Evolutionary conservation across 345 rosid species (phyloP).

Genomic region (Moricandia arvensis): DNA sequence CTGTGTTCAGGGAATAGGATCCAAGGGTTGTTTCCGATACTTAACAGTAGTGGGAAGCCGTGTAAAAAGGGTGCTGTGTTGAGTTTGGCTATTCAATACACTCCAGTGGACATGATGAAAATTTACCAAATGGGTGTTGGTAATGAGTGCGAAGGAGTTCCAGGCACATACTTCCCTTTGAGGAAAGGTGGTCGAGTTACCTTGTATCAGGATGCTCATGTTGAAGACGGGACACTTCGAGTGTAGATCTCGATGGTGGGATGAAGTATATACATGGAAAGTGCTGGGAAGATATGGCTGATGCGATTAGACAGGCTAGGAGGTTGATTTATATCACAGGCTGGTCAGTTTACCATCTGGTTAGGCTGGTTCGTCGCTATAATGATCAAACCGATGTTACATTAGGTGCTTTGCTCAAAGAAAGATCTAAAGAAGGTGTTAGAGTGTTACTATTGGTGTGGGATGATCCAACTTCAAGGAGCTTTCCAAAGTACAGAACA

Average conservation of each 20-base stretch:
- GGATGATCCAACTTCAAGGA: slow-evolving; percentile 93
- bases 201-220: slow-evolving; percentile 91
- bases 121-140: slow-evolving; percentile 62
- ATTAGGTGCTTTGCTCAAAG: slow-evolving; percentile 74
- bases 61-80: slow-evolving; percentile 69
- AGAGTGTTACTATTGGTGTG: slow-evolving; percentile 85
- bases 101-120: slow-evolving; percentile 49
- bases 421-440: slow-evolving; percentile 90
- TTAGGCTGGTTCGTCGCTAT: slow-evolving; percentile 60
- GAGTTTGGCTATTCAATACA: slow-evolving; percentile 64
- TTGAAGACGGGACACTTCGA: slow-evolving; percentile 52
- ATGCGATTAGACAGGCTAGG: slow-evolving; percentile 72
- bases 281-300: slow-evolving; percentile 76
- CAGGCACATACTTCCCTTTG: slow-evolving; percentile 80
- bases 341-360: slow-evolving; percentile 73
- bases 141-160: slow-evolving; percentile 60
- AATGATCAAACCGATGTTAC: slow-evolving; percentile 38
- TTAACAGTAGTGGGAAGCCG: slow-evolving; percentile 59
- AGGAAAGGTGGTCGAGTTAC: slow-evolving; percentile 77
- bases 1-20: slow-evolving; percentile 47
- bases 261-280: slow-evolving; percentile 49
- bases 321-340: slow-evolving; percentile 81
- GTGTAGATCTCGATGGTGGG: slow-evolving; percentile 55
- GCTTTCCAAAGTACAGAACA: slow-evolving; percentile 56
- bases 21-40: slow-evolving; percentile 68